These are phyloP conservation scores for Chrysoporthe cubensis DNA, from an alignment of 2,329 filamentous ascomycete species.

Conservation along the genomic window DNA sequence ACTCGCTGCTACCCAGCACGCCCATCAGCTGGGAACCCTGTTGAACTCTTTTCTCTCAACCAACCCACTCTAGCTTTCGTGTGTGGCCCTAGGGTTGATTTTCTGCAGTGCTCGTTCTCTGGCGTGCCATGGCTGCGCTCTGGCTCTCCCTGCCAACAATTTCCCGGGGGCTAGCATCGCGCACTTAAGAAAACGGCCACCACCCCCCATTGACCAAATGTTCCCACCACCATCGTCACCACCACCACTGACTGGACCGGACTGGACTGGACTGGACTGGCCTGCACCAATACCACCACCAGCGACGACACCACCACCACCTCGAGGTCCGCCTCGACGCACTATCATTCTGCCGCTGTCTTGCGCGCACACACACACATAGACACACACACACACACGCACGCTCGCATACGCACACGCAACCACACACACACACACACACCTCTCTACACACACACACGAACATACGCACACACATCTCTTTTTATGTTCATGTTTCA, in stretches of 20 bases:
- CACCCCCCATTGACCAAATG: conserved; percentile 23
- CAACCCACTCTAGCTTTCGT: conserved; percentile 6
- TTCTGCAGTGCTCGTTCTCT: conserved; percentile 4
- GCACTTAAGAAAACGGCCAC: conserved; percentile 28
- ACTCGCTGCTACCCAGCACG: not conserved
- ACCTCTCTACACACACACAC: too few relatives aligned
- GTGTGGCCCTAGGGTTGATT: not conserved
- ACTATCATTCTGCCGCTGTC: conserved; percentile 5
- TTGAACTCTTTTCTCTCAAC: not conserved
- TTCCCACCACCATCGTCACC: conserved; percentile 27
- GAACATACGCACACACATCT: not conserved
- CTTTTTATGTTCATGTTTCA: conserved; percentile 16
- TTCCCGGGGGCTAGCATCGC: conserved; percentile 28
- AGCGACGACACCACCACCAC: not conserved
- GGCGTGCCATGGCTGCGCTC: conserved; percentile 1
- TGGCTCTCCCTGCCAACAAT: conserved; percentile 26
- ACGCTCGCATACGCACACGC: not conserved
- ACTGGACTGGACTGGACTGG: not conserved
- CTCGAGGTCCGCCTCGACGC: conserved; percentile 12
- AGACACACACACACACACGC: too few relatives aligned
- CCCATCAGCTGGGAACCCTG: conserved; percentile 17
- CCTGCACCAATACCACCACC: too few relatives aligned
- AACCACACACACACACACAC: not conserved
- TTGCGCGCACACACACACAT: not conserved
- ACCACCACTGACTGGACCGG: not conserved